These are phyloP conservation scores for Epichloe amarillans DNA, from an alignment of 2,329 filamentous ascomycete species.

Conservation along the genomic window DNA sequence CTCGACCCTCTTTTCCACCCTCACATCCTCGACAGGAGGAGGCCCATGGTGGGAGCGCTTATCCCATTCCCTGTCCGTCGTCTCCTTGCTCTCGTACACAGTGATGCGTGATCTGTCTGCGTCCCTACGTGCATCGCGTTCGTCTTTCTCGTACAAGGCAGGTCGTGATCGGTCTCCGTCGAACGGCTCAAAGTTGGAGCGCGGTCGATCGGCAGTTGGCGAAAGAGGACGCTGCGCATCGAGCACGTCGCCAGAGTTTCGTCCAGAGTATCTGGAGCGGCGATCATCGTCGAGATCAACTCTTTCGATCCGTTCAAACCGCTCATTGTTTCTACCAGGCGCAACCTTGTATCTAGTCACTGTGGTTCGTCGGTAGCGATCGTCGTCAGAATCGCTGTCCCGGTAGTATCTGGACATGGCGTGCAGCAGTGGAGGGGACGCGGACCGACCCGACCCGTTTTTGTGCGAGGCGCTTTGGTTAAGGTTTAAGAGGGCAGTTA, in stretches of 20 bases:
- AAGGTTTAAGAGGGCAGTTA: not conserved
- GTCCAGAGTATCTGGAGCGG: constrained; percentile 31
- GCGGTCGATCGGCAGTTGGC: constrained; percentile 32
- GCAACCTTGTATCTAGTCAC: constrained; percentile 40
- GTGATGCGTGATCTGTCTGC: constrained; percentile 18
- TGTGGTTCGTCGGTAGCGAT: constrained; percentile 32
- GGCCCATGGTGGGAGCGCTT: constrained; percentile 26
- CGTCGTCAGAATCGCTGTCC: constrained; percentile 28
- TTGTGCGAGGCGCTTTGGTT: constrained; percentile 4
- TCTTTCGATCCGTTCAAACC: constrained; percentile 25
- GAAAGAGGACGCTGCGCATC: constrained; percentile 27
- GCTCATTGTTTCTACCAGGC: constrained; percentile 26
- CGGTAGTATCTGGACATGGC: constrained; percentile 22
- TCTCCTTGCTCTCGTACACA: constrained; percentile 21
- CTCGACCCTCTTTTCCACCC: constrained; percentile 39
- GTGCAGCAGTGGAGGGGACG: constrained; percentile 12
- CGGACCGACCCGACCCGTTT: constrained; percentile 6
- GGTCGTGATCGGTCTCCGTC: constrained; percentile 24
- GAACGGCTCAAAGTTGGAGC: constrained; percentile 34
- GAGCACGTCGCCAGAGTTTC: constrained; percentile 26
- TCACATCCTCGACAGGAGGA: constrained; percentile 36
- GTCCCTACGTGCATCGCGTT: constrained; percentile 19
- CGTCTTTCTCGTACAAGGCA: constrained; percentile 33
- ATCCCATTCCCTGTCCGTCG: constrained; percentile 29
- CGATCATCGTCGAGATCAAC: constrained; percentile 32